Conservation (phyloP, 164 flowering plant species). For the Chimonanthus praecox region DNA sequence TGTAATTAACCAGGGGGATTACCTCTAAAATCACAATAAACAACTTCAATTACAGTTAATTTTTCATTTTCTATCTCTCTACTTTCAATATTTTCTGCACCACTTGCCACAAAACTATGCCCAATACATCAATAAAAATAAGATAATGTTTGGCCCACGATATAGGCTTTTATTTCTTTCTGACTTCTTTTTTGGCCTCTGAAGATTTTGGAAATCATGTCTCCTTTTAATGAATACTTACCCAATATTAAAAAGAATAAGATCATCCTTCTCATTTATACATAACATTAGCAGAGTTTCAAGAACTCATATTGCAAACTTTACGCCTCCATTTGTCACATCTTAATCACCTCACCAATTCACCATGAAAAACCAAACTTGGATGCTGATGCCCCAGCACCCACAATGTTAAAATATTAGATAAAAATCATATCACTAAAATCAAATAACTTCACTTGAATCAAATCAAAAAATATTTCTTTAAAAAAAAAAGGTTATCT, state of each 20-base stretch:
- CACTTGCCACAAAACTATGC: no score
- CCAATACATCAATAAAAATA: background rate
- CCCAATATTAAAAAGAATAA: no score
- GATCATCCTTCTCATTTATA: background rate
- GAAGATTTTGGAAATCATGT: no score
- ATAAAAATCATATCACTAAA: no score
- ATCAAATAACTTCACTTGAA: no score
- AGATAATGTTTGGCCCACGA: background rate
- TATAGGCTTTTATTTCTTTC: no score
- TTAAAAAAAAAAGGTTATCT: no score
- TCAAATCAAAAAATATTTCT: no score
- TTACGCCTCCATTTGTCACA: constrained; percentile 52
- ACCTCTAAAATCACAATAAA: constrained; percentile 7
- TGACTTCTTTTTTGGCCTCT: no score
- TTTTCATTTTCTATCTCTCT: background rate
- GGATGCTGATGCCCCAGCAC: constrained; percentile 33
- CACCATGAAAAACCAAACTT: constrained; percentile 54
- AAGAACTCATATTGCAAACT: constrained; percentile 13
- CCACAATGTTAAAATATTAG: background rate
- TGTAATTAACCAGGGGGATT: constrained; percentile 35
- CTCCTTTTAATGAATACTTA: no score
- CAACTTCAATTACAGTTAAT: constrained; percentile 3
- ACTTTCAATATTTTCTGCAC: background rate
- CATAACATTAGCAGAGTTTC: background rate
- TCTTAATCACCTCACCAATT: constrained; percentile 91